Percentiles rank a stretch among this genome's conserved stretches.
phyloP scores from a whole-genome alignment of 495 filamentous ascomycete species.

The Penicillium waksmanii region DNA sequence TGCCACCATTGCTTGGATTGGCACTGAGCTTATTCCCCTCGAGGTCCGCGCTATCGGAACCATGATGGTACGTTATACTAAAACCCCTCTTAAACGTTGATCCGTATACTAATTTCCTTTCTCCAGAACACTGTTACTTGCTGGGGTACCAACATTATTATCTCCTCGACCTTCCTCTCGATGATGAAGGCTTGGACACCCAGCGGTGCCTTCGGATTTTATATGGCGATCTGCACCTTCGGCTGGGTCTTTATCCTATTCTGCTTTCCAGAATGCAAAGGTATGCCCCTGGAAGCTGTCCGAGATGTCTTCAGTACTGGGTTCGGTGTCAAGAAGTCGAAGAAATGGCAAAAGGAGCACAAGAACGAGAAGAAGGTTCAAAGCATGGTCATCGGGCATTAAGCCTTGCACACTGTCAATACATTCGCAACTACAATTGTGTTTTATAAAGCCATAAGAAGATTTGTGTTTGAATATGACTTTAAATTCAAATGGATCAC shows the following conservation, averaged over 20 bases:
- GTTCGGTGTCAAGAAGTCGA: conserved; percentile 47
- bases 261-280: conserved; percentile 52
- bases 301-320: conserved; percentile 47
- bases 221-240: conserved; percentile 50
- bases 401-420: background rate
- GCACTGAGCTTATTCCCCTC: conserved; percentile 51
- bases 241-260: conserved; percentile 51
- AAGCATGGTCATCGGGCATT: conserved; percentile 13
- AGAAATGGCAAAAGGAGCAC: conserved; percentile 40
- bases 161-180: conserved; percentile 54
- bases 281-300: conserved; percentile 54
- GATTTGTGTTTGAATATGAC: background rate
- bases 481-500: background rate
- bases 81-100: background rate
- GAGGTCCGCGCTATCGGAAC: conserved; percentile 55
- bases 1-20: conserved; percentile 52
- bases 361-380: conserved; percentile 18
- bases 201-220: conserved; percentile 54
- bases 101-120: background rate
- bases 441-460: background rate
- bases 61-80: conserved; percentile 40
- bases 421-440: too few species aligned
- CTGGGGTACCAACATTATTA: conserved; percentile 56
- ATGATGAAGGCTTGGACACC: conserved; percentile 54
- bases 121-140: conserved; percentile 45